These are phyloP conservation scores for Torrubiellomyces zombiae DNA, from an alignment of 2,329 filamentous ascomycete species.

Conservation along the genomic window DNA sequence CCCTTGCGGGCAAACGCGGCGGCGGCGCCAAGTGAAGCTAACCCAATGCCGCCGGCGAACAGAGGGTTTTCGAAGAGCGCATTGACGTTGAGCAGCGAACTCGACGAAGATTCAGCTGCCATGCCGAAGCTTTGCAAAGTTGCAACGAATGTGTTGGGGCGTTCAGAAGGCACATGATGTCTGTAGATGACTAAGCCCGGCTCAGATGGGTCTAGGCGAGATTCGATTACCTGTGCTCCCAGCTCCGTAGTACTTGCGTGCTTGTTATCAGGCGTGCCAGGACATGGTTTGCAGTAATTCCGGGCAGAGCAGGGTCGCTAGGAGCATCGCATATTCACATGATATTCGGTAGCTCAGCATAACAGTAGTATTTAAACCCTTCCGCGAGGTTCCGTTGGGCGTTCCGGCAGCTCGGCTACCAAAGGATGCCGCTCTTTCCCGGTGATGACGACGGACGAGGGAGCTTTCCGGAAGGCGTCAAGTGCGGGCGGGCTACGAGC, in stretches of 20 bases:
- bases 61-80: slow-evolving; percentile 46
- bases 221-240: too few relatives aligned
- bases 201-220: too few relatives aligned
- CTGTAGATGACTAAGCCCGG: slow-evolving; percentile 5
- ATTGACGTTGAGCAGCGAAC: slow-evolving; percentile 31
- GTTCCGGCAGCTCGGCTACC: slow-evolving; percentile 12
- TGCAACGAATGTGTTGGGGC: not conserved
- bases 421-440: slow-evolving; percentile 12
- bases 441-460: slow-evolving; percentile 10
- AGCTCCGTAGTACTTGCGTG: too few relatives aligned
- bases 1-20: slow-evolving; percentile 69
- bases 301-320: too few relatives aligned
- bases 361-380: too few relatives aligned
- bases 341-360: too few relatives aligned
- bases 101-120: slow-evolving; percentile 13
- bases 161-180: too few relatives aligned
- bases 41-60: slow-evolving; percentile 64
- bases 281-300: too few relatives aligned
- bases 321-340: too few relatives aligned
- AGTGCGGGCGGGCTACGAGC: not conserved
- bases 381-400: slow-evolving; percentile 16
- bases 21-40: slow-evolving; percentile 73
- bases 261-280: too few relatives aligned
- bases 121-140: slow-evolving; percentile 9
- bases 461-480: slow-evolving; percentile 1